Percentiles rank a stretch among this genome's conserved stretches.
phyloP scores from a whole-genome alignment of 176 grass and related monocot species.

The Oryza brachyantha region DNA sequence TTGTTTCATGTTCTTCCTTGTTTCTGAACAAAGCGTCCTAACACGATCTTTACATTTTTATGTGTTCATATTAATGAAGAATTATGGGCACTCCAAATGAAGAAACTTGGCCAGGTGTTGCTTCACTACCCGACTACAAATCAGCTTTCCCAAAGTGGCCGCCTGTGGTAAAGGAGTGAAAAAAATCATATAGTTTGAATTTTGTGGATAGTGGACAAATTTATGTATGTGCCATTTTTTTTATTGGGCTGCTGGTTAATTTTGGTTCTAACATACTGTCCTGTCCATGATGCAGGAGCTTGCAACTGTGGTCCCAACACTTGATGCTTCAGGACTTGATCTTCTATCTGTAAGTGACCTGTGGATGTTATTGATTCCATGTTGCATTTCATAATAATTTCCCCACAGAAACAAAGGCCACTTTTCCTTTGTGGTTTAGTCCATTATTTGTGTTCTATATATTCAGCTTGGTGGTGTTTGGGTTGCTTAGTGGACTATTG shows the following conservation, averaged over 20 bases:
- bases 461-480: background rate
- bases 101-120: slow-evolving; percentile 76
- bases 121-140: slow-evolving; percentile 88
- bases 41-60: background rate
- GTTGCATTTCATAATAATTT: background rate
- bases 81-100: slow-evolving; percentile 82
- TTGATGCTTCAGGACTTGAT: slow-evolving; percentile 67
- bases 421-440: background rate
- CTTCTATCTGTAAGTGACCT: slow-evolving; percentile 71
- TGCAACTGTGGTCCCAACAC: slow-evolving; percentile 51
- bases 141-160: slow-evolving; percentile 82
- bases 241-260: background rate
- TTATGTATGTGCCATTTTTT: too few species aligned
- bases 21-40: slow-evolving; percentile 10
- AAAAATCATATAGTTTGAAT: background rate
- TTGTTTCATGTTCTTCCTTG: slow-evolving; percentile 16
- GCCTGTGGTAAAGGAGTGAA: slow-evolving; percentile 45
- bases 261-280: slow-evolving; percentile 17
- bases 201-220: background rate
- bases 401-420: too few species aligned
- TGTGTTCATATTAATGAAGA: slow-evolving; percentile 41
- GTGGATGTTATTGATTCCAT: background rate
- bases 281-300: slow-evolving; percentile 64
- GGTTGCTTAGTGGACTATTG: background rate
- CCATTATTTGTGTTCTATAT: background rate